Evolutionary conservation across 768 basidiomycete genomes (phyloP).

Genomic region (Phlebiopsis flavidoalba): DNA sequence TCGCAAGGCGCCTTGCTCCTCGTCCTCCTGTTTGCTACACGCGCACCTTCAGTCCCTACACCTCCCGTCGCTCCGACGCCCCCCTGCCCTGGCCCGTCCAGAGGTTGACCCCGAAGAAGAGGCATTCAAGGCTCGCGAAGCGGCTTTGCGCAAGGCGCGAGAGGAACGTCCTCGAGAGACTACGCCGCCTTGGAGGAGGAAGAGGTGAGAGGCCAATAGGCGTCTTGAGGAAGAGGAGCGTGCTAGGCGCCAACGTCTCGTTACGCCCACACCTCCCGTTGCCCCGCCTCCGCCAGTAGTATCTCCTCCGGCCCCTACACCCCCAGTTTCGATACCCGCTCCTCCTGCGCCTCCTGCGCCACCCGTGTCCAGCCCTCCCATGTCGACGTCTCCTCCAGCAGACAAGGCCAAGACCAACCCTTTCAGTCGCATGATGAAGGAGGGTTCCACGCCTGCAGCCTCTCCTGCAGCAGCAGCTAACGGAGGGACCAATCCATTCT

Average conservation of each 20-base stretch:
- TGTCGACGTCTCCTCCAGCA: slow-evolving; percentile 21
- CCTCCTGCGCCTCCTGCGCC: slow-evolving; percentile 33
- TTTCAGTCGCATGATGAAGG: slow-evolving; percentile 64
- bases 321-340: slow-evolving; percentile 24
- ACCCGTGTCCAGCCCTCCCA: slow-evolving; percentile 22
- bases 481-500: slow-evolving; percentile 74
- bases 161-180: slow-evolving; percentile 65
- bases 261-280: slow-evolving; percentile 27
- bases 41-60: slow-evolving; percentile 20
- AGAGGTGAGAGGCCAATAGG: slow-evolving; percentile 50
- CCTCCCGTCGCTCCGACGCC: slow-evolving; percentile 29
- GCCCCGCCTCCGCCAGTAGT: slow-evolving; percentile 41
- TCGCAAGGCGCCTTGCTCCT: slow-evolving; percentile 27
- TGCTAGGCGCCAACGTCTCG: slow-evolving; percentile 20
- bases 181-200: slow-evolving; percentile 70
- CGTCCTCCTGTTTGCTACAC: slow-evolving; percentile 28
- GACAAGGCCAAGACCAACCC: slow-evolving; percentile 72
- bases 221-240: slow-evolving; percentile 39
- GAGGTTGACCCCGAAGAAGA: slow-evolving; percentile 77
- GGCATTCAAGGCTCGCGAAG: slow-evolving; percentile 62
- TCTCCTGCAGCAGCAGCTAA: slow-evolving; percentile 31
- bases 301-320: slow-evolving; percentile 38
- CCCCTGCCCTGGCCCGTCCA: slow-evolving; percentile 34
- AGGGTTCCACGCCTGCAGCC: slow-evolving; percentile 33
- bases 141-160: slow-evolving; percentile 61